These are phyloP conservation scores for Pezicula radicicola DNA, from an alignment of 2,329 filamentous ascomycete species.

Conservation along the genomic window DNA sequence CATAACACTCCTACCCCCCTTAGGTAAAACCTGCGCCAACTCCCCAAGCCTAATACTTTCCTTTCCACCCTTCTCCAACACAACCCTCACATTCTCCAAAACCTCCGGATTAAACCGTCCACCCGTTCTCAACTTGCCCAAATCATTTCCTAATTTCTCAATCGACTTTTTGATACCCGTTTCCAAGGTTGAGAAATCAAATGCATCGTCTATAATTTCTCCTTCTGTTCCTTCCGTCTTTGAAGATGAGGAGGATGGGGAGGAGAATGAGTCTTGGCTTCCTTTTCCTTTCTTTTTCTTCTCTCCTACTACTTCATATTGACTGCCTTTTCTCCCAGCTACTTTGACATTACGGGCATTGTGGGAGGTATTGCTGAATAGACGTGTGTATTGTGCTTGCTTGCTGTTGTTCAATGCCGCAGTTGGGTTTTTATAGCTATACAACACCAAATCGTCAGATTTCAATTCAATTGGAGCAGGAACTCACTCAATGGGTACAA, in stretches of 20 bases:
- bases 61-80: slow-evolving; percentile 48
- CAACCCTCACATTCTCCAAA: slow-evolving; percentile 59
- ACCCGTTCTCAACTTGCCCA: slow-evolving; percentile 59
- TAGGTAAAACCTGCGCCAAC: slow-evolving; percentile 64
- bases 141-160: slow-evolving; percentile 55
- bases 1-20: slow-evolving; percentile 56
- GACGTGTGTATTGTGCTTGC: no score
- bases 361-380: no score
- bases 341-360: no score
- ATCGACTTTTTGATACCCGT: slow-evolving; percentile 51
- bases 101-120: slow-evolving; percentile 60
- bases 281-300: slow-evolving; percentile 21
- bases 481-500: background rate
- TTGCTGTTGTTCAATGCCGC: no score
- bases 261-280: no score
- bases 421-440: background rate
- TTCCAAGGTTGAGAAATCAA: slow-evolving; percentile 57
- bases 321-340: no score
- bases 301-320: no score
- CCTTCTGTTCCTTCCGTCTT: no score
- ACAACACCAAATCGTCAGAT: background rate
- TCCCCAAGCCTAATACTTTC: slow-evolving; percentile 54
- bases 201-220: slow-evolving; percentile 42
- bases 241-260: no score
- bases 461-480: background rate